A percentile compares a stretch with the other conserved stretches of the same genome.
Conservation (phyloP, 106 monocot genomes). For the Posidonia australis region DNA sequence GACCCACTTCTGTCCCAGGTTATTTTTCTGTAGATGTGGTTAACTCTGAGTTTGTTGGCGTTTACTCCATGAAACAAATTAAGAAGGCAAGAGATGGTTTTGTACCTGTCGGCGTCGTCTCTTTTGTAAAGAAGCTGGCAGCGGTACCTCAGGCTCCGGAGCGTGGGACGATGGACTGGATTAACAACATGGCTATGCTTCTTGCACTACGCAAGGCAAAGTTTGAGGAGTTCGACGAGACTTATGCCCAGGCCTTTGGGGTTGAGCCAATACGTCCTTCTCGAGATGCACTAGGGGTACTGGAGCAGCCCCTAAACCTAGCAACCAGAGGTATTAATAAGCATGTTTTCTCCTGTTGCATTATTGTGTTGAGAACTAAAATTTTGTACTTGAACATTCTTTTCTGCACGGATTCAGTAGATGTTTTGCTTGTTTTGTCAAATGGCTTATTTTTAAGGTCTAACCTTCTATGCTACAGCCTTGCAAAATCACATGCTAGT, state of each 20-base stretch:
- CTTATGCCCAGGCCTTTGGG: slow-evolving; percentile 63
- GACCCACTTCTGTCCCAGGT: slow-evolving; percentile 21
- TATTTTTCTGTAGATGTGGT: slow-evolving; percentile 54
- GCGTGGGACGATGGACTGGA: slow-evolving; percentile 14
- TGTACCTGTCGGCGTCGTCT: slow-evolving; percentile 24
- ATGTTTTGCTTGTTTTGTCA: neutral
- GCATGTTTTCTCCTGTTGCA: slow-evolving; percentile 10
- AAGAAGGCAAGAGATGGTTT: slow-evolving; percentile 35
- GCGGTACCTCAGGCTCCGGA: slow-evolving; percentile 9
- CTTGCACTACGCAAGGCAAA: slow-evolving; percentile 33
- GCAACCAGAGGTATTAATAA: slow-evolving; percentile 46
- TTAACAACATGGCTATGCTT: slow-evolving; percentile 18
- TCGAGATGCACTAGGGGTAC: slow-evolving; percentile 1
- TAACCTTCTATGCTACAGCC: no score
- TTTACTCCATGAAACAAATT: slow-evolving; percentile 59
- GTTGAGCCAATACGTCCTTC: slow-evolving; percentile 26
- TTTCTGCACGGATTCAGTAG: neutral
- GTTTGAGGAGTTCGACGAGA: slow-evolving; percentile 56
- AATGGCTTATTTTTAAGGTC: no score
- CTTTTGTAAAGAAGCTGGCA: slow-evolving; percentile 31
- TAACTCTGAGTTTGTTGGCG: slow-evolving; percentile 41
- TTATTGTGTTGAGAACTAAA: slow-evolving; percentile 18
- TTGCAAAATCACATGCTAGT: no score
- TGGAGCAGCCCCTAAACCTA: slow-evolving; percentile 22
- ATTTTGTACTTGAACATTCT: slow-evolving; percentile 11